Conservation (phyloP, 805 yeast species). For the Zygotorulaspora sp. region DNA sequence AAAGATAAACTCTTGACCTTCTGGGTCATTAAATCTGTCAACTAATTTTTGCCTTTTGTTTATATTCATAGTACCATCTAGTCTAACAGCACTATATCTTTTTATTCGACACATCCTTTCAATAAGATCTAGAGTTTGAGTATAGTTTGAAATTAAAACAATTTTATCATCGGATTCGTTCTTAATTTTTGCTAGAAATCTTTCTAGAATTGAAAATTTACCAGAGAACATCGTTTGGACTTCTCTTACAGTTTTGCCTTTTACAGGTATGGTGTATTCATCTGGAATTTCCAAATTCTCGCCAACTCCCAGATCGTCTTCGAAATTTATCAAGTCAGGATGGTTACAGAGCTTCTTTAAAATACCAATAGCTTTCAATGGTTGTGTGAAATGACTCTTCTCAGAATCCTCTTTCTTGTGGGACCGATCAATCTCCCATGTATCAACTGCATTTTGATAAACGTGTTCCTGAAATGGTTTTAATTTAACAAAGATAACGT, state of each 20-base stretch:
- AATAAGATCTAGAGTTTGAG: slow-evolving; percentile 87
- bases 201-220: slow-evolving; percentile 75
- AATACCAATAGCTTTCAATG: slow-evolving; percentile 82
- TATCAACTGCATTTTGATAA: slow-evolving; percentile 69
- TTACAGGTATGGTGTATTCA: slow-evolving; percentile 45
- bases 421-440: slow-evolving; percentile 69
- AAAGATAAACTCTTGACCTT: slow-evolving; percentile 78
- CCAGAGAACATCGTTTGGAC: slow-evolving; percentile 81
- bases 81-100: slow-evolving; percentile 70
- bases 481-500: slow-evolving; percentile 86
- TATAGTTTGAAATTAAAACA: slow-evolving; percentile 89
- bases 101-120: slow-evolving; percentile 77
- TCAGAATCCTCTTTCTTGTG: slow-evolving; percentile 24
- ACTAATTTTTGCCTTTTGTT: slow-evolving; percentile 91
- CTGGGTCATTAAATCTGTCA: slow-evolving; percentile 86
- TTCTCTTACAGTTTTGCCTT: slow-evolving; percentile 39
- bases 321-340: slow-evolving; percentile 76
- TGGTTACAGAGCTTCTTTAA: slow-evolving; percentile 91
- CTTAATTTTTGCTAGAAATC: slow-evolving; percentile 74
- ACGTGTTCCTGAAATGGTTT: slow-evolving; percentile 70
- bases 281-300: slow-evolving; percentile 64
- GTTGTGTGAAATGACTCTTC: slow-evolving; percentile 44
- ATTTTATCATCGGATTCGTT: slow-evolving; percentile 89
- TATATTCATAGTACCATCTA: slow-evolving; percentile 91
- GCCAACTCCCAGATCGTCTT: slow-evolving; percentile 58